phyloP scores from a whole-genome alignment of 2,329 filamentous ascomycete genomes.

The Corinectria fuckeliana region DNA sequence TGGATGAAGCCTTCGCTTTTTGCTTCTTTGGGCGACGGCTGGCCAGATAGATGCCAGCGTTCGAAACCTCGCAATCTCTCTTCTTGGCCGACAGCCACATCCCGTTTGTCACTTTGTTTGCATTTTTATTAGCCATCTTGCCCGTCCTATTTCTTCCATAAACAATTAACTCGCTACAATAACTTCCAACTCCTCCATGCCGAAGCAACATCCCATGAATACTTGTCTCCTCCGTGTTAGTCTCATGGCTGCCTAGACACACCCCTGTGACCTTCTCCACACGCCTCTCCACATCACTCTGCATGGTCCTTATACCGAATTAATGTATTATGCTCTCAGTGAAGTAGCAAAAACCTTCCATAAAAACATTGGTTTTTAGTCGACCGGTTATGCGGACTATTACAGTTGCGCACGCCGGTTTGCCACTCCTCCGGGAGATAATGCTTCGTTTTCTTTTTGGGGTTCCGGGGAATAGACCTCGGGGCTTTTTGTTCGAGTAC shows the following conservation, averaged over 20 bases:
- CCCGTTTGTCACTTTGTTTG: not conserved
- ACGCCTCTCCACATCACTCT: not conserved
- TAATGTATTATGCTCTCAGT: conserved; percentile 2
- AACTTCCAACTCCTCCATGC: not conserved
- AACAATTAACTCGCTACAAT: too few relatives aligned
- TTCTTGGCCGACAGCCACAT: not conserved
- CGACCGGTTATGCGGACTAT: not conserved
- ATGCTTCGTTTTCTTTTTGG: conserved; percentile 17
- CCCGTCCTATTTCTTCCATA: too few relatives aligned
- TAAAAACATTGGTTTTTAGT: not conserved
- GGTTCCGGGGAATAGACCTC: not conserved
- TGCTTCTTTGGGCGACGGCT: not conserved
- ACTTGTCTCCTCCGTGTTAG: too few relatives aligned
- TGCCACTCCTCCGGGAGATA: too few relatives aligned
- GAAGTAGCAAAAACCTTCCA: conserved; percentile 23
- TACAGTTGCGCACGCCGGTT: too few relatives aligned
- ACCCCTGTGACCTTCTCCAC: too few relatives aligned
- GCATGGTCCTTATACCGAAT: conserved; percentile 10
- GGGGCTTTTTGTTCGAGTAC: not conserved
- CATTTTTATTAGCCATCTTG: too few relatives aligned
- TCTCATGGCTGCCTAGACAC: not conserved
- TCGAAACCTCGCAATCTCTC: not conserved
- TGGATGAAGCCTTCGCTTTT: conserved; percentile 23
- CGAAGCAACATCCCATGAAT: not conserved
- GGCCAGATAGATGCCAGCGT: not conserved